Evolutionary conservation across 768 basidiomycete species (phyloP).

Genomic region (Rhodosporidiobolus sp.): DNA sequence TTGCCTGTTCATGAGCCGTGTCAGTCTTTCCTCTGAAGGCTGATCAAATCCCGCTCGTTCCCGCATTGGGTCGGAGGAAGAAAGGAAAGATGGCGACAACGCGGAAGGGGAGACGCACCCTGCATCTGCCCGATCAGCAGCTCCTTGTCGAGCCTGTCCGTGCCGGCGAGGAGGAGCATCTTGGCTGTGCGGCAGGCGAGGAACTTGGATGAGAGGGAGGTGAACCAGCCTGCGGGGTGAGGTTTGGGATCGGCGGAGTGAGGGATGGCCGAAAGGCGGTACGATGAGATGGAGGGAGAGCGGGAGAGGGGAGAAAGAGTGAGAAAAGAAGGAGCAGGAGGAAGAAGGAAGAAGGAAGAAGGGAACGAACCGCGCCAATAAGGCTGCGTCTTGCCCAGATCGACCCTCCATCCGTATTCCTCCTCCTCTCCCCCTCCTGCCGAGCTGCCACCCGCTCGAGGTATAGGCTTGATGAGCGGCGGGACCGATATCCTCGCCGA

Average conservation of each 20-base stretch:
- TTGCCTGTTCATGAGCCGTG: conserved; percentile 58
- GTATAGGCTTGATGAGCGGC: conserved; percentile 59
- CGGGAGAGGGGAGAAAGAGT: conserved; percentile 3
- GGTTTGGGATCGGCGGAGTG: neutral
- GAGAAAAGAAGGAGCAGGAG: neutral
- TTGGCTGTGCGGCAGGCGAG: conserved; percentile 73
- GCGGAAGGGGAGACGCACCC: conserved; percentile 49
- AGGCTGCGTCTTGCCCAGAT: conserved; percentile 74
- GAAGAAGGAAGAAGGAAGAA: conserved; percentile 42
- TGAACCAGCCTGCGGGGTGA: conserved; percentile 76
- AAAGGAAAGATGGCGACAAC: neutral
- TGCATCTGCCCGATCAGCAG: conserved; percentile 97
- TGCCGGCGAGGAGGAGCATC: conserved; percentile 83
- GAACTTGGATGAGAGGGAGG: conserved; percentile 73
- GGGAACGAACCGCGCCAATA: conserved; percentile 72
- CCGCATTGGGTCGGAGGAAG: neutral
- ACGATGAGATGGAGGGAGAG: neutral
- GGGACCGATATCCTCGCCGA: conserved; percentile 91
- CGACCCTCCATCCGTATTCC: conserved; percentile 74
- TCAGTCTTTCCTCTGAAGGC: too few relatives aligned
- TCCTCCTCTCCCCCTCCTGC: neutral
- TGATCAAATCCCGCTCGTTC: neutral
- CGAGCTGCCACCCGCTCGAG: conserved; percentile 49
- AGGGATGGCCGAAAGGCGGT: neutral
- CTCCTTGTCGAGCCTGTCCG: conserved; percentile 85